These are phyloP conservation scores for Suhomyces bribrorum DNA, from an alignment of 1,139 yeast species.

Conservation along the genomic window DNA sequence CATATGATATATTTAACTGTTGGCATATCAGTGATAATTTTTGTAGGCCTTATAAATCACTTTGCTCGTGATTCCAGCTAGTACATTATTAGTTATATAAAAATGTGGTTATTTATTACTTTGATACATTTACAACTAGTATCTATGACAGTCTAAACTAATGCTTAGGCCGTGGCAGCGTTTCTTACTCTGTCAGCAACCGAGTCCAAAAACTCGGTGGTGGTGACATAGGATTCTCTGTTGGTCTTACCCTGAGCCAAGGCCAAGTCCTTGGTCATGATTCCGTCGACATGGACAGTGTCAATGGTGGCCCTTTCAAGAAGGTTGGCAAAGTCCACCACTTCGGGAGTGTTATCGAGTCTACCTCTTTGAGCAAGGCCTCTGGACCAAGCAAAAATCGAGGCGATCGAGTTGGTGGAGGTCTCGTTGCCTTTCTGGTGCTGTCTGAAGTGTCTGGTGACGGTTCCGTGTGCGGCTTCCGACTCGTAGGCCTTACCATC, in stretches of 20 bases:
- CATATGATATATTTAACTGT: no score
- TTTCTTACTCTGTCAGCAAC: conserved; percentile 49
- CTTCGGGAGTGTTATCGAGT: conserved; percentile 83
- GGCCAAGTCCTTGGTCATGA: conserved; percentile 96
- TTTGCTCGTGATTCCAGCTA: no score
- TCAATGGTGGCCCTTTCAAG: conserved; percentile 83
- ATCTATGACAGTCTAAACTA: background rate
- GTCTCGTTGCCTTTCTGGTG: conserved; percentile 96
- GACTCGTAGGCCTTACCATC: conserved; percentile 95
- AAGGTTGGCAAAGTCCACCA: conserved; percentile 70
- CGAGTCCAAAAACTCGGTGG: conserved; percentile 87
- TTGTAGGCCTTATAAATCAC: no score
- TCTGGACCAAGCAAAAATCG: conserved; percentile 95
- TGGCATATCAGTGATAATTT: no score
- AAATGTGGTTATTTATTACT: no score
- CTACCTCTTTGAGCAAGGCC: conserved; percentile 91
- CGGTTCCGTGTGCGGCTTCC: conserved; percentile 98
- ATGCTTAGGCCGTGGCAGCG: conserved; percentile 7
- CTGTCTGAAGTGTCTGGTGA: conserved; percentile 93
- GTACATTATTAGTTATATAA: no score
- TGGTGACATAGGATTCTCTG: conserved; percentile 77
- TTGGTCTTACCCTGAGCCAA: conserved; percentile 84
- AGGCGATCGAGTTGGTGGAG: conserved; percentile 98
- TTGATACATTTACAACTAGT: no score
- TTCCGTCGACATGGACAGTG: conserved; percentile 80